Percentiles rank a stretch among this genome's conserved stretches.
phyloP scores from a whole-genome alignment of 1,284 basidiomycete genomes.

The Cutaneotrichosporon daszewskae region DNA sequence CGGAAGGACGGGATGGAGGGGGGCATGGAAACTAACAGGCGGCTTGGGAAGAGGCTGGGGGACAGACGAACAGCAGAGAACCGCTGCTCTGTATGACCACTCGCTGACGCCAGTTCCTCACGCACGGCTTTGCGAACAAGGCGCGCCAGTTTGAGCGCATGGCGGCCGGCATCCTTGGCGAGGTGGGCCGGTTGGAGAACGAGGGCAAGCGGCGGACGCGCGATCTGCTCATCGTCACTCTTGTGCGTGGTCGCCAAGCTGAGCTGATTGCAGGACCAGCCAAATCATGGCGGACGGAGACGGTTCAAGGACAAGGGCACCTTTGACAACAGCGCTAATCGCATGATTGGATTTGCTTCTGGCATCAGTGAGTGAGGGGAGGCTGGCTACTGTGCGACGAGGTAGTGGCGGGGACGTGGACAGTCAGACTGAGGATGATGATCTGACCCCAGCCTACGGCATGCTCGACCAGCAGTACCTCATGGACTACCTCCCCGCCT shows the following conservation, averaged over 20 bases:
- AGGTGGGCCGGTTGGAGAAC: constrained; percentile 12
- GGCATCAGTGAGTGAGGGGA: neutral
- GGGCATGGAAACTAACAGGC: too few relatives aligned
- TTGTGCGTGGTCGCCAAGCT: constrained; percentile 23
- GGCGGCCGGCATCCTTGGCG: constrained; percentile 33
- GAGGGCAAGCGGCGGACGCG: constrained; percentile 14
- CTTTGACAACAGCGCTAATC: constrained; percentile 59
- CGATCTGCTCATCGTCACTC: constrained; percentile 42
- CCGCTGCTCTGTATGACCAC: too few relatives aligned
- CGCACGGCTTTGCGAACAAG: constrained; percentile 36
- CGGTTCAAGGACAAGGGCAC: too few relatives aligned
- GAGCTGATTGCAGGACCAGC: constrained; percentile 58
- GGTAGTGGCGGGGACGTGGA: too few relatives aligned
- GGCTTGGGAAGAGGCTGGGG: too few relatives aligned
- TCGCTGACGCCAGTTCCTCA: constrained; percentile 26
- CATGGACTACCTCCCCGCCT: constrained; percentile 71
- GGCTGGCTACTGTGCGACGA: too few relatives aligned
- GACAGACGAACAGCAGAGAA: too few relatives aligned
- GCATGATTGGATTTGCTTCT: constrained; percentile 43
- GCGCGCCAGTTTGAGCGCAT: constrained; percentile 31
- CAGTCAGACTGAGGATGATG: too few relatives aligned
- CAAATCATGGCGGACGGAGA: constrained; percentile 67
- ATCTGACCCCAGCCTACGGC: constrained; percentile 2
- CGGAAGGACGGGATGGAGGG: too few relatives aligned
- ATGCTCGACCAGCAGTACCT: constrained; percentile 66